phyloP scores from a whole-genome alignment of 2,329 filamentous ascomycete species.

The Aspergillus piperis region DNA sequence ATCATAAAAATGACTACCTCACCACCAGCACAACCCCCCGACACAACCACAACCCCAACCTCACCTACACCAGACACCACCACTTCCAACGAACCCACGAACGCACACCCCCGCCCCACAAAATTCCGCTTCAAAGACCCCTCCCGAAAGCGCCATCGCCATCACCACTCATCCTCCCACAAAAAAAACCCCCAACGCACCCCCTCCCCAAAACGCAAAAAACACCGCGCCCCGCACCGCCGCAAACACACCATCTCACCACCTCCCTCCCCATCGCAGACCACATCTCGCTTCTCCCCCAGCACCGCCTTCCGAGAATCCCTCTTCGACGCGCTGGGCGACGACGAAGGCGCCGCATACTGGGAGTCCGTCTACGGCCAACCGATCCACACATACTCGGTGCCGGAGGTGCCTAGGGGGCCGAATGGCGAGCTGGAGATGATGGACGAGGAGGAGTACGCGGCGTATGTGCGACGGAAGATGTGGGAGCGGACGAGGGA shows the following conservation, averaged over 20 bases:
- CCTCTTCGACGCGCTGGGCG: conserved; percentile 93
- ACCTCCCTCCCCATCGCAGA: neutral
- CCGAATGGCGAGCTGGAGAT: conserved; percentile 65
- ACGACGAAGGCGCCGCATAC: conserved; percentile 92
- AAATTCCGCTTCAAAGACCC: conserved; percentile 41
- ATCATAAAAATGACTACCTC: neutral
- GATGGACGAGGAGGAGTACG: conserved; percentile 94
- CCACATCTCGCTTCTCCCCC: conserved; percentile 53
- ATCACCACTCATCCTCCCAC: conserved; percentile 19
- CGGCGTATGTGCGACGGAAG: conserved; percentile 74
- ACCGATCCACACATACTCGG: conserved; percentile 78
- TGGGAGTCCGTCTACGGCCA: conserved; percentile 98
- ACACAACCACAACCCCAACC: neutral
- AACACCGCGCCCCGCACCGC: conserved; percentile 26
- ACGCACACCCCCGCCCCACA: conserved; percentile 15
- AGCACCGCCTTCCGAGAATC: conserved; percentile 86
- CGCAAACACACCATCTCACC: conserved; percentile 17
- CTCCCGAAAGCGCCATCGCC: conserved; percentile 12
- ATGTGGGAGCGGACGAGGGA: conserved; percentile 98
- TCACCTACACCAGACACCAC: neutral
- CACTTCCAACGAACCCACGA: conserved; percentile 15
- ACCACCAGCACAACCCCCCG: neutral
- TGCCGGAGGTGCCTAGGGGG: conserved; percentile 51
- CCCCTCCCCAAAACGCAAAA: conserved; percentile 17
- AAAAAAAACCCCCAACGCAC: conserved; percentile 20